phyloP scores from a whole-genome alignment of 2,329 filamentous ascomycete genomes.

The Mycosphaerella sp. region DNA sequence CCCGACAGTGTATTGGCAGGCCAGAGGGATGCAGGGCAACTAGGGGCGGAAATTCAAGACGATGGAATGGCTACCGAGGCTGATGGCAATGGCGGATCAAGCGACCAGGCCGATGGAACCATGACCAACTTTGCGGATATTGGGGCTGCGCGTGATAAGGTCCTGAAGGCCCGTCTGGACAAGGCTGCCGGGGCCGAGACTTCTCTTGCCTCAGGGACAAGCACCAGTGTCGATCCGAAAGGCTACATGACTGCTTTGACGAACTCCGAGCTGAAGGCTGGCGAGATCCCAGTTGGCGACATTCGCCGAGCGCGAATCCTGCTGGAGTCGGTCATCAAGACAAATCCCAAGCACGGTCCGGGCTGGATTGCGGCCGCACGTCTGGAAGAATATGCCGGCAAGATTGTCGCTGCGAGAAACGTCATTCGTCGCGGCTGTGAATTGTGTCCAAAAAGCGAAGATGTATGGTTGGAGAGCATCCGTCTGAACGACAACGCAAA shows the following conservation, averaged over 20 bases:
- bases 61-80: conserved; percentile 52
- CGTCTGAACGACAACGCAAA: conserved; percentile 83
- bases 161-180: conserved; percentile 87
- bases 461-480: conserved; percentile 95
- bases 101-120: conserved; percentile 64
- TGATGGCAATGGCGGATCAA: conserved; percentile 35
- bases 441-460: conserved; percentile 87
- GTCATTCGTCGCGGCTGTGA: conserved; percentile 84
- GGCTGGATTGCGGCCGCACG: conserved; percentile 94
- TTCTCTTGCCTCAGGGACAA: conserved; percentile 56
- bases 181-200: conserved; percentile 73
- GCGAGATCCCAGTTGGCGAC: conserved; percentile 82
- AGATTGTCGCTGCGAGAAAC: conserved; percentile 80
- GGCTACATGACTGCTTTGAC: conserved; percentile 91
- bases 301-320: conserved; percentile 89
- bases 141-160: conserved; percentile 91
- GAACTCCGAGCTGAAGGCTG: conserved; percentile 70
- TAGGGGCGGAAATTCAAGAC: conserved; percentile 82
- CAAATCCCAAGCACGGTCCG: conserved; percentile 88
- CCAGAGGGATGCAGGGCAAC: conserved; percentile 70
- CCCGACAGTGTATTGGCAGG: conserved; percentile 92
- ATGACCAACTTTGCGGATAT: conserved; percentile 99
- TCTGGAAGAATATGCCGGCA: conserved; percentile 86
- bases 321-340: conserved; percentile 94
- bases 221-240: conserved; percentile 88